Base-by-base conservation (phyloP, 2,329 filamentous ascomycete genomes). In the Fusarium luffae region DNA sequence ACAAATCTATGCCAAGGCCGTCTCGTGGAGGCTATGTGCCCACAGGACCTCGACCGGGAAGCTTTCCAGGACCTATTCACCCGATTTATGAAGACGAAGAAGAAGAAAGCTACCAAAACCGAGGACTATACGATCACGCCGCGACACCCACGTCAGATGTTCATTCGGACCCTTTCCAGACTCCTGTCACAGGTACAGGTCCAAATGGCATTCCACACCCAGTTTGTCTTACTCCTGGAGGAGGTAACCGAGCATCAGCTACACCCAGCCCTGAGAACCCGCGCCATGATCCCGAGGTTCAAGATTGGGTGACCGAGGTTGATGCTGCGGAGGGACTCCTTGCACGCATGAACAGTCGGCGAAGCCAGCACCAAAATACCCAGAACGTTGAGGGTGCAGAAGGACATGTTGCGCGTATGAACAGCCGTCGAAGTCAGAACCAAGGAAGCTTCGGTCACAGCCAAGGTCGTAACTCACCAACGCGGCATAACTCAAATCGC, bases 61-160 rank as follows among this genome's bases (percentile, higher is more conserved):
- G 74, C 46, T 75, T 79, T n/a, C 75, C 82, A 0, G 82, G 82
- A 6, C 79, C 77, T 4, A 89, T 89, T 66, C 85, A 88, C 66
- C 87, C 87, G 1, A 89, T 89, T 63, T 83, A 86, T 68, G 87
- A 89, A 67, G 86, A 85, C 11, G 86, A 87, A 41, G 86, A 89
- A 68, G 86, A 88, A 32, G 84, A 83, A 27, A 47, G 27, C 9
- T 76, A 77, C 2, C 73, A 77, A 21, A 72, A 77, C 25, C 67
- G 69, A 37, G 74, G 68, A 28, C 48, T 74, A 42, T 73, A 73
- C 32, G 68, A 70, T 43, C 73, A 72, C 13, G 74, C 72, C 16
- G 71, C 48, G 18, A 83, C 78, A 57, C 79, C 76, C 19, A 81
- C 77, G 18, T 83, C 76, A 10, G 80, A 76, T 30, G 75, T 68